phyloP scores from a whole-genome alignment of 352 stramenopile species.

The Salisapilia sapeloensis region DNA sequence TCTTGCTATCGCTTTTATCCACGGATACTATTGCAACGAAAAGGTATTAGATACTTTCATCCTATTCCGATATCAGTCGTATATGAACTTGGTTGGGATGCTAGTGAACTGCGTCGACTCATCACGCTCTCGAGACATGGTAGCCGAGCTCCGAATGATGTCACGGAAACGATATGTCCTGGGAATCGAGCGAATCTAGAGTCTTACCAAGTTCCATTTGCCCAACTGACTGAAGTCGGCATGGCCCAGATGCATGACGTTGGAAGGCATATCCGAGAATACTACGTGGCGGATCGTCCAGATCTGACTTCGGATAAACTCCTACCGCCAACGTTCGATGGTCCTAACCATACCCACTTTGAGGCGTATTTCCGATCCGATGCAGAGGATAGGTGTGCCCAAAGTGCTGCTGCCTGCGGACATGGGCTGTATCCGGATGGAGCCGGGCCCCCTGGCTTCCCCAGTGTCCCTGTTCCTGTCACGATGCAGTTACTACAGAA shows the following conservation, averaged over 20 bases:
- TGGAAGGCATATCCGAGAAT: conserved; percentile 43
- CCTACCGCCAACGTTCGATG: conserved; percentile 49
- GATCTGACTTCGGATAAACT: no score
- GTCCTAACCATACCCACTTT: conserved; percentile 57
- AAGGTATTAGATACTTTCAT: no score
- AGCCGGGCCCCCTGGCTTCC: conserved; percentile 44
- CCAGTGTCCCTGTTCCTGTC: conserved; percentile 55
- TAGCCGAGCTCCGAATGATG: conserved; percentile 56
- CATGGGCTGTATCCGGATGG: conserved; percentile 71
- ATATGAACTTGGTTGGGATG: no score
- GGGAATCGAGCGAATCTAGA: conserved; percentile 49
- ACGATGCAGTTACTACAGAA: conserved; percentile 75
- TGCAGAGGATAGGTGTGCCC: conserved; percentile 56
- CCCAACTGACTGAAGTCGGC: conserved; percentile 66
- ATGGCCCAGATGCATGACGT: conserved; percentile 61
- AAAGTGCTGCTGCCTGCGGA: conserved; percentile 54
- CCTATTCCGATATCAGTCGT: no score
- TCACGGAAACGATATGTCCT: conserved; percentile 37
- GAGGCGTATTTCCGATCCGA: conserved; percentile 77
- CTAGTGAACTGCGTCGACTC: conserved; percentile 47
- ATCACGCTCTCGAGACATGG: conserved; percentile 67
- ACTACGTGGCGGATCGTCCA: conserved; percentile 50
- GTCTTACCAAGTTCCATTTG: conserved; percentile 61
- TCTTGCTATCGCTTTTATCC: no score
- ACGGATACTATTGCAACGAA: no score